phyloP scores from a whole-genome alignment of 768 basidiomycete genomes.

The Lyophyllum decastes region DNA sequence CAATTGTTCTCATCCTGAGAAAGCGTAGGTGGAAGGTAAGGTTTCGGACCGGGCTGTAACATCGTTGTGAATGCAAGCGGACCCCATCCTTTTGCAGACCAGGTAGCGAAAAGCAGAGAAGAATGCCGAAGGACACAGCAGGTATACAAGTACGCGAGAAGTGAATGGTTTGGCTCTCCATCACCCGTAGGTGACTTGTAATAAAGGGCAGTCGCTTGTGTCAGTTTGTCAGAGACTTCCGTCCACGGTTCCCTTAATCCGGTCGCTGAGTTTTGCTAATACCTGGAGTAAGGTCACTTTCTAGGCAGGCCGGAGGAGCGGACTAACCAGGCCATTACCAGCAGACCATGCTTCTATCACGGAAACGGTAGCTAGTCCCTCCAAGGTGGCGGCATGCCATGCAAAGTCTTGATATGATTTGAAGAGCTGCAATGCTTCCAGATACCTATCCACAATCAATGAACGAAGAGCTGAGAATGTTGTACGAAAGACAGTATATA shows the following conservation, averaged over 20 bases:
- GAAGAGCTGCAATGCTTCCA: constrained; percentile 80
- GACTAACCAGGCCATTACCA: constrained; percentile 69
- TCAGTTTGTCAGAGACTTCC: constrained; percentile 73
- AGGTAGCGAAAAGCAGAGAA: constrained; percentile 72
- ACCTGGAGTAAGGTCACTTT: constrained; percentile 11
- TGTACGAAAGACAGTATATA: constrained; percentile 31
- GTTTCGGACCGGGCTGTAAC: constrained; percentile 64
- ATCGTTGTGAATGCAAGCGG: constrained; percentile 74
- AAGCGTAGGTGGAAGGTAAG: constrained; percentile 61
- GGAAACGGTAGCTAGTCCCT: constrained; percentile 79
- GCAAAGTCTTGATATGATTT: constrained; percentile 73
- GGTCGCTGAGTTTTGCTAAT: constrained; percentile 56
- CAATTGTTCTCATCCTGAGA: constrained; percentile 47
- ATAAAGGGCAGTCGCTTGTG: constrained; percentile 66
- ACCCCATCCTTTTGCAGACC: constrained; percentile 90
- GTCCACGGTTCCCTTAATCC: constrained; percentile 70
- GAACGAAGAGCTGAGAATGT: background rate
- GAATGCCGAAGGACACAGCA: constrained; percentile 72
- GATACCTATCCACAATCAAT: constrained; percentile 58
- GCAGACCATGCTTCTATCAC: constrained; percentile 85
- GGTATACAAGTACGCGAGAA: constrained; percentile 68
- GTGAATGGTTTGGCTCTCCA: constrained; percentile 58
- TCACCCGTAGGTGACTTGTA: constrained; percentile 56
- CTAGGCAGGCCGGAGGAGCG: constrained; percentile 14
- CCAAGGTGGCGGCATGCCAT: constrained; percentile 89